Evolutionary conservation across 2,329 filamentous ascomycete genomes (phyloP).

Genomic region (Fusarium chaquense): DNA sequence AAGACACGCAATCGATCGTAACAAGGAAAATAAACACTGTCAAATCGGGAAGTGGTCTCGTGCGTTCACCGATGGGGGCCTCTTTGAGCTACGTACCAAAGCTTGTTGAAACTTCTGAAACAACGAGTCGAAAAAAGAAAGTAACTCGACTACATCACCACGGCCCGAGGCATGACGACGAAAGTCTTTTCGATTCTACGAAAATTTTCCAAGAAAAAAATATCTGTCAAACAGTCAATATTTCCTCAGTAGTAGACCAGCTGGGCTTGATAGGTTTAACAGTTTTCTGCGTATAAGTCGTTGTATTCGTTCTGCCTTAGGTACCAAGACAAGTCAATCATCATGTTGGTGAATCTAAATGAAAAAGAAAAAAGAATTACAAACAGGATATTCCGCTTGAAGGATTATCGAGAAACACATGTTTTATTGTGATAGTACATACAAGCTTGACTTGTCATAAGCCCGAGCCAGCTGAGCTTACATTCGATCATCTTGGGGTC

Average conservation of each 20-base stretch:
- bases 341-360: background rate
- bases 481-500: background rate
- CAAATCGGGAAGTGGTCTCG: constrained; percentile 35
- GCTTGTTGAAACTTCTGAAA: constrained; percentile 35
- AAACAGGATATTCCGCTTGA: background rate
- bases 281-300: background rate
- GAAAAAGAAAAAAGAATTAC: background rate
- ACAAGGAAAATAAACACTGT: constrained; percentile 9
- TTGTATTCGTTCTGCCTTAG: background rate
- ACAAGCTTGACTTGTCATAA: background rate
- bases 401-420: background rate
- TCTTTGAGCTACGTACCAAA: constrained; percentile 19
- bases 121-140: constrained; percentile 4
- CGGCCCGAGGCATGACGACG: background rate
- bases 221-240: background rate
- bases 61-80: constrained; percentile 1
- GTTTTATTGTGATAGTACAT: background rate
- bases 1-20: constrained; percentile 39
- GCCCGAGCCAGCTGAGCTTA: background rate
- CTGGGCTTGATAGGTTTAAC: background rate
- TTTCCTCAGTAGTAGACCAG: background rate
- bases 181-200: background rate
- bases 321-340: background rate
- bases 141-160: background rate
- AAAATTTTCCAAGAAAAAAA: background rate